Percentiles rank a stretch among this genome's conserved stretches.
Conservation (phyloP, 2,329 filamentous ascomycete genomes). For the Diaporthe amygdali region DNA sequence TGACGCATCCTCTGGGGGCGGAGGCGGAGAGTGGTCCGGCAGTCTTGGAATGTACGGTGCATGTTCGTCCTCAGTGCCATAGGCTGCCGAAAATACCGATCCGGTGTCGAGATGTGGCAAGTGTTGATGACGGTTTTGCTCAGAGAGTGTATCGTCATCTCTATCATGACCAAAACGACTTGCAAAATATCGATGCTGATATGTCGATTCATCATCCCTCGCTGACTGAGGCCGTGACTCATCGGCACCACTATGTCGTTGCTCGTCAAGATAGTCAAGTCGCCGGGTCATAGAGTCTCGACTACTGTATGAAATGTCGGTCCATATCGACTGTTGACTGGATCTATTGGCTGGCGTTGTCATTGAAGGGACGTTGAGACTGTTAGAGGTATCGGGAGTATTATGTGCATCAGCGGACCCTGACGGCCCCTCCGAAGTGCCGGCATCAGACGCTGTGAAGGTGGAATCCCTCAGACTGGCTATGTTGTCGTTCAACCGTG, state of each 20-base stretch:
- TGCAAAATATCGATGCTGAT: constrained; percentile 17
- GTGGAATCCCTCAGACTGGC: constrained; percentile 39
- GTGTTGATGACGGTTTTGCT: constrained; percentile 37
- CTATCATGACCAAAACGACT: constrained; percentile 1
- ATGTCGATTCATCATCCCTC: constrained; percentile 22
- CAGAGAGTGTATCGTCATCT: constrained; percentile 3
- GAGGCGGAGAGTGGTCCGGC: constrained; percentile 58
- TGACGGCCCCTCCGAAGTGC: constrained; percentile 34
- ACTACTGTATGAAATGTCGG: constrained; percentile 53
- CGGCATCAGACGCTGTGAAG: constrained; percentile 36
- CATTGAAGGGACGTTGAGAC: constrained; percentile 52
- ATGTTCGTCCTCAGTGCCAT: constrained; percentile 16
- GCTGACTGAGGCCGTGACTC: constrained; percentile 30
- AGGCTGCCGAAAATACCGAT: constrained; percentile 55
- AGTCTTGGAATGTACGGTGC: constrained; percentile 34
- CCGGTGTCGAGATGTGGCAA: constrained; percentile 58
- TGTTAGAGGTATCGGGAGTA: constrained; percentile 46
- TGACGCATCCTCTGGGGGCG: constrained; percentile 46
- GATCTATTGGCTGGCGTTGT: constrained; percentile 49
- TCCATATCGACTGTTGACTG: constrained; percentile 65
- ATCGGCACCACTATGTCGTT: constrained; percentile 48
- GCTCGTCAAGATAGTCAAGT: constrained; percentile 23
- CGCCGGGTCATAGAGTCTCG: constrained; percentile 23
- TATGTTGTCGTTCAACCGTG: constrained; percentile 39
- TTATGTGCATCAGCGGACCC: constrained; percentile 35